These are phyloP conservation scores for Umbelopsis sp. DNA, from an alignment of 192 early-diverging fungal genomes.

Conservation along the genomic window DNA sequence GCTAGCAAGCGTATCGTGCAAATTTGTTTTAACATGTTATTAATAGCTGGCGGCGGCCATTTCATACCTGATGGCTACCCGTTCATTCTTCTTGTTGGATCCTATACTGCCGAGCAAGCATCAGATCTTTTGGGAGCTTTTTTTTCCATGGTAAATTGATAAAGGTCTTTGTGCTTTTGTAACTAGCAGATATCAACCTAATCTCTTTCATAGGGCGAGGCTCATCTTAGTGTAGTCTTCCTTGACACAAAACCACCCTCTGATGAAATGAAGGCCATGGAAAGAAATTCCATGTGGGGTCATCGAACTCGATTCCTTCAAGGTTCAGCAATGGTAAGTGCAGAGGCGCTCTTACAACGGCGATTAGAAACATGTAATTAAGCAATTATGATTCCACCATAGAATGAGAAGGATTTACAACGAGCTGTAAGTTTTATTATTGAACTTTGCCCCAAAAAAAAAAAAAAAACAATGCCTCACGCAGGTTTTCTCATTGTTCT, in stretches of 20 bases:
- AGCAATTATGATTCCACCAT: neutral
- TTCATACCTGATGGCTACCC: conserved; percentile 28
- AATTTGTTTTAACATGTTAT: no score
- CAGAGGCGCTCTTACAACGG: neutral
- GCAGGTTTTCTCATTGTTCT: neutral
- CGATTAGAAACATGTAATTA: neutral
- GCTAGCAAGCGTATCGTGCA: no score
- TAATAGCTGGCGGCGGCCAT: conserved; percentile 34
- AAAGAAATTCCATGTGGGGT: conserved; percentile 46
- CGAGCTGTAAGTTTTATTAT: conserved; percentile 26
- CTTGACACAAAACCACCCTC: conserved; percentile 48
- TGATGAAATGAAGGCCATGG: conserved; percentile 48
- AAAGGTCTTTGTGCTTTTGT: neutral
- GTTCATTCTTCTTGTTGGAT: conserved; percentile 50
- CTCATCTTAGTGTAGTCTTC: conserved; percentile 51
- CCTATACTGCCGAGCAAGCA: conserved; percentile 45
- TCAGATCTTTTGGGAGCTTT: conserved; percentile 51
- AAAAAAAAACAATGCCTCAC: no score
- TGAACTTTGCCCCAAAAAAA: no score
- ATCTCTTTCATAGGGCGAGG: conserved; percentile 39
- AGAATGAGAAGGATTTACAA: conserved; percentile 32
- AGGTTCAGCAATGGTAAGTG: conserved; percentile 35
- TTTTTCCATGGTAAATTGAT: conserved; percentile 41
- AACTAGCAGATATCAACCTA: neutral
- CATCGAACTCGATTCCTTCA: conserved; percentile 40